Base-by-base conservation (phyloP, 805 yeast genomes). In the Saccharomyces cerevisiae region DNA sequence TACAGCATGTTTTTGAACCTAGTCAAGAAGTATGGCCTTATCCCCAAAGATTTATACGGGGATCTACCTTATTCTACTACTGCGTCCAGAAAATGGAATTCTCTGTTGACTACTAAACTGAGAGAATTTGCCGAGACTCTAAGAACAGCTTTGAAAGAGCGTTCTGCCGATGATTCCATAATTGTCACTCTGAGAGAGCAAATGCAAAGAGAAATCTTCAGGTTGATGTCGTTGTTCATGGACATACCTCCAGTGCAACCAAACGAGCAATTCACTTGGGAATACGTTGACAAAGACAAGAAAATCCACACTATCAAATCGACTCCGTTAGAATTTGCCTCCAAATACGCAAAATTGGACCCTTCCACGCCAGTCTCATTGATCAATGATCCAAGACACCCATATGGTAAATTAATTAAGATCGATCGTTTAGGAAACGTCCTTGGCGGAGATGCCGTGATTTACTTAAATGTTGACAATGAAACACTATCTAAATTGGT, bases 331-430 rank as follows among this genome's bases (percentile, higher is more conserved):
- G 78, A 82, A 56, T 88, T 87, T 70, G 84, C 82, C 66, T 70
- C 71, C 53, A 78, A 78, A 26, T 76, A 79, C 56, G 76, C 84
- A 41, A 77, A 73, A 41, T 79, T 77, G 58, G 80, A 84, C 55
- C 77, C 79, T 27, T 63, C 74, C 22, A 74, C 78, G 55, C 68
- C 73, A 53, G 82, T 87, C 43, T 87, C 95, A 0, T 72, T 89
- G 63, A 79, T 89, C 61, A 79, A 89, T 67, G 96, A 89, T 67
- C 95, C 96, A 52, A 80, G 96, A 74, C 85, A 89, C 66, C 78
- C 76, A 41, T 84, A 78, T 67, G 79, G 82, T 59, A 72, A 78
- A 57, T 74, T 85, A 57, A 80, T 86, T 61, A 79, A 84, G 54
- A 87, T 89, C 55, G 90, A 86, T 62, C 77, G 87, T 53, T 75